Conservation (phyloP, 768 basidiomycete genomes). For the Leccinellum luteum region DNA sequence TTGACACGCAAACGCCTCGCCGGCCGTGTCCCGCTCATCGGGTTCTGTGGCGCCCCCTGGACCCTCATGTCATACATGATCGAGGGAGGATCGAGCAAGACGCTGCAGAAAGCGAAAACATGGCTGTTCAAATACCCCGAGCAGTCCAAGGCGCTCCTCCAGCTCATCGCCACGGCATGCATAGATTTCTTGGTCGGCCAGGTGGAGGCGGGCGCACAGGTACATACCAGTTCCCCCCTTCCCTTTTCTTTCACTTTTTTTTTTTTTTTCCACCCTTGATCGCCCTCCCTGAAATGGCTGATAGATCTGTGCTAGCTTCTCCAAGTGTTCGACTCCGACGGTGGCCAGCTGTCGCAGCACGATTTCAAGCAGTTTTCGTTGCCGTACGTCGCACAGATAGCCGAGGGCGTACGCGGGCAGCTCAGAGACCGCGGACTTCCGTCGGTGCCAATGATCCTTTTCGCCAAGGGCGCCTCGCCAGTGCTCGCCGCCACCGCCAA, state of each 20-base stretch:
- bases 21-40: slow-evolving; percentile 93
- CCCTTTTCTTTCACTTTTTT: background rate
- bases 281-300: background rate
- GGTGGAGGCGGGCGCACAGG: slow-evolving; percentile 95
- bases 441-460: slow-evolving; percentile 80
- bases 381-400: slow-evolving; percentile 74
- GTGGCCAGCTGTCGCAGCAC: slow-evolving; percentile 85
- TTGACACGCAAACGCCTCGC: slow-evolving; percentile 74
- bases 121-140: slow-evolving; percentile 93
- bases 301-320: slow-evolving; percentile 55
- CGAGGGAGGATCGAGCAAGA: slow-evolving; percentile 92
- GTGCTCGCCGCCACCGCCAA: slow-evolving; percentile 64
- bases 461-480: slow-evolving; percentile 91
- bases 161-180: slow-evolving; percentile 83
- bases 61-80: slow-evolving; percentile 98
- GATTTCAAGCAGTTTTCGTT: slow-evolving; percentile 85
- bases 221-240: slow-evolving; percentile 31
- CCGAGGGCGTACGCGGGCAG: slow-evolving; percentile 58
- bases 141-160: slow-evolving; percentile 73
- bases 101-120: slow-evolving; percentile 85
- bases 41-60: slow-evolving; percentile 98
- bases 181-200: slow-evolving; percentile 91
- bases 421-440: slow-evolving; percentile 55
- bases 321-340: slow-evolving; percentile 98
- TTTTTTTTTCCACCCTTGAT: background rate